Base-by-base conservation (phyloP, 2,329 filamentous ascomycete genomes). In the Colletotrichum sp. region DNA sequence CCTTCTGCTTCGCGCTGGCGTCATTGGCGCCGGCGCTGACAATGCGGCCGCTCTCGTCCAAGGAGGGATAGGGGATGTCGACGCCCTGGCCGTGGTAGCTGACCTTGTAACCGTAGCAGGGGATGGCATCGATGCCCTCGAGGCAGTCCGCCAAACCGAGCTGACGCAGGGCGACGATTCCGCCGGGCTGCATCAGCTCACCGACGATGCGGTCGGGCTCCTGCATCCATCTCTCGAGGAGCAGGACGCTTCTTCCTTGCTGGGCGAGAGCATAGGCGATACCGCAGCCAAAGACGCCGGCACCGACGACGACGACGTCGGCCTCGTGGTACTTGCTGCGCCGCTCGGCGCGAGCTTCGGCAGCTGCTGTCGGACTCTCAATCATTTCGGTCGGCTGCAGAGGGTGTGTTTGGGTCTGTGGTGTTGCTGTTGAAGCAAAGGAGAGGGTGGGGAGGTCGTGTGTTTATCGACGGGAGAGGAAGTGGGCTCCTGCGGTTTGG, bases 171-270 rank as follows among this genome's bases (percentile, higher is more conserved):
- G 97, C 94, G 68, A 91, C 88, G 39, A 98, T 93, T 66, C 97
- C 97, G 67, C 97, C 97, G 0, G 97, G 97, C 85, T 99, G 97
- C 80, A 99, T 88, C 78, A 99, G 87, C 87, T 99, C 97, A 80
- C 97, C 97, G 64, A 99, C 96, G 79, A 99, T 99, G 78, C 97
- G 93, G 86, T 98, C 94, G 25, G 97, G 97, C 87, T 98, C 94
- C 85, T 95, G 95, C 86, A 98, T 88, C 86, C 93, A 98, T 81
- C 92, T 91, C 87, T 99, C 97, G 67, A 99, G 91, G 68, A 99
- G 88, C 30, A 98, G 90, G 30, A 99, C 96, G 83, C 94, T 98
- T 78, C 97, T 93, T 70, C 96, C 96, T 86, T 98, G 97, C 80
- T 94, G 93, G 75, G 94, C 96, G 61, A 98, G 90, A 27, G 96